Evolutionary conservation across 805 yeast species (phyloP).

Genomic region (Hagleromyces aurorensis): DNA sequence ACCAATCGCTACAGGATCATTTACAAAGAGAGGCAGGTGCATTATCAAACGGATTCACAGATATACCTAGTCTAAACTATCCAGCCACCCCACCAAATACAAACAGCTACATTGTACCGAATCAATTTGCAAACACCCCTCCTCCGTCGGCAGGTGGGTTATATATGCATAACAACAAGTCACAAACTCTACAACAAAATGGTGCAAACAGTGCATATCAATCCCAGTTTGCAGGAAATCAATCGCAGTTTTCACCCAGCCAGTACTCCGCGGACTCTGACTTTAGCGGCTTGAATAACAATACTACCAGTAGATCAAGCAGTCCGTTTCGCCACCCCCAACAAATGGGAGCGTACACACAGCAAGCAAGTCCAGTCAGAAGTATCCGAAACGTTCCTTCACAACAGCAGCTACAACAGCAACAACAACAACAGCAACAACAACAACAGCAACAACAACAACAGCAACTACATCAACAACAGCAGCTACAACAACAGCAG

Average conservation of each 20-base stretch:
- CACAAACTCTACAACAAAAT: conserved; percentile 18
- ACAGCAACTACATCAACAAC: conserved; percentile 20
- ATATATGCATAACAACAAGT: conserved; percentile 25
- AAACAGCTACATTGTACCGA: conserved; percentile 10
- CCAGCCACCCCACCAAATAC: conserved; percentile 28
- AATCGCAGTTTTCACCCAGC: conserved; percentile 21
- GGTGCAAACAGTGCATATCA: conserved; percentile 4
- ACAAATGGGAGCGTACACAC: conserved; percentile 6
- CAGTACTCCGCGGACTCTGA: conserved; percentile 25
- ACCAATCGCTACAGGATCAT: conserved; percentile 31
- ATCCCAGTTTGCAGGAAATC: conserved; percentile 9
- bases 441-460: conserved; percentile 30
- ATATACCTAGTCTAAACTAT: conserved; percentile 24
- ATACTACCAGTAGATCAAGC: conserved; percentile 16
- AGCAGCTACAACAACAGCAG: conserved; percentile 15
- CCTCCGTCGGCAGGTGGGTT: conserved; percentile 22
- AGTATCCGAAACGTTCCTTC: conserved; percentile 16
- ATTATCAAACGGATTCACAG: conserved; percentile 22
- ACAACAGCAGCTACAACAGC: conserved; percentile 28
- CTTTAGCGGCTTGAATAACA: conserved; percentile 11
- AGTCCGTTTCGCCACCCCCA: conserved; percentile 20
- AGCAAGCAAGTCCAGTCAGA: conserved; percentile 21
- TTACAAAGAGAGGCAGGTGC: conserved; percentile 13
- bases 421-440: conserved; percentile 29
- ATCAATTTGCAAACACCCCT: conserved; percentile 16